These are phyloP conservation scores for Oxyria digyna DNA, from an alignment of 148 eudicot species.

Conservation along the genomic window DNA sequence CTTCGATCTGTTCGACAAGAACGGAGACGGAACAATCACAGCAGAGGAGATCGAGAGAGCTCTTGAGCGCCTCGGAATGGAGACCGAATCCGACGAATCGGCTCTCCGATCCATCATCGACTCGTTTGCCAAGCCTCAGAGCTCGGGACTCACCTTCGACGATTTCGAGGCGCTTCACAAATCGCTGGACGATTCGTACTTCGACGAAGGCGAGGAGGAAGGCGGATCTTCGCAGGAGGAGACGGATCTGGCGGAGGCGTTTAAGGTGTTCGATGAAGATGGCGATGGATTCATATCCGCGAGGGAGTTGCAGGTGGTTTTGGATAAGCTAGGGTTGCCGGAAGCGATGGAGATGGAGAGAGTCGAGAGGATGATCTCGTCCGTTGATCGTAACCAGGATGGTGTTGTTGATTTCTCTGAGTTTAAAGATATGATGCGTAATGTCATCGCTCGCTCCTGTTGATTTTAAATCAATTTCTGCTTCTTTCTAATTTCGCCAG, in stretches of 20 bases:
- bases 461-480: not conserved
- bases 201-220: conserved; percentile 12
- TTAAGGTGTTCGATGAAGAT: conserved; percentile 56
- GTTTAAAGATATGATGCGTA: conserved; percentile 84
- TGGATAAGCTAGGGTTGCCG: conserved; percentile 50
- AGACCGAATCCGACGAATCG: conserved; percentile 28
- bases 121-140: conserved; percentile 31
- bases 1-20: conserved; percentile 72
- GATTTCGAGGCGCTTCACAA: conserved; percentile 55
- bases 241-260: conserved; percentile 2
- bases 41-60: conserved; percentile 57
- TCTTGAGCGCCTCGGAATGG: conserved; percentile 42
- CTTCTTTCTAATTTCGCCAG: not conserved
- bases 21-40: conserved; percentile 47
- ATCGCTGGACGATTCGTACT: conserved; percentile 36
- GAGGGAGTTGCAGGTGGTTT: conserved; percentile 50
- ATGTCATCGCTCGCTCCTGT: conserved; percentile 23
- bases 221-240: not conserved
- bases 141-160: conserved; percentile 37
- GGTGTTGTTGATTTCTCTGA: conserved; percentile 80
- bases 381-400: conserved; percentile 54
- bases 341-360: conserved; percentile 44
- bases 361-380: conserved; percentile 60
- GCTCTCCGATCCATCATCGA: conserved; percentile 23
- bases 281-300: conserved; percentile 90